Evolutionary conservation across 192 early-diverging fungal species (phyloP), one percentile per base, ranked within the genome.

Genomic region (Gorgonomyces haynaldii): DNA sequence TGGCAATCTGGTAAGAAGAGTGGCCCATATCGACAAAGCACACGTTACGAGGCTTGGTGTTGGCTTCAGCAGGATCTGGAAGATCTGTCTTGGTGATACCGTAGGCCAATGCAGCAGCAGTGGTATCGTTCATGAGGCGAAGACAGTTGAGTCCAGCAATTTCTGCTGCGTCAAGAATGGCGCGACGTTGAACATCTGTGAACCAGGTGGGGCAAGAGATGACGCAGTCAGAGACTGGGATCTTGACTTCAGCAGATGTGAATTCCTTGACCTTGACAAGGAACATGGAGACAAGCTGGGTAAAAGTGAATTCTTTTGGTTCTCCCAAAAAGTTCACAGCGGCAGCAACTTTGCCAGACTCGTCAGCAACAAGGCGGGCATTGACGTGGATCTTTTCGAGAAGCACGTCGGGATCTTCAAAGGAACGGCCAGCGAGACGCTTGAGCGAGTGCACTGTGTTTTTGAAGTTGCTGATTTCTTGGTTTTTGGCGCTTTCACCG

Each of bases 81-180:
- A 98, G 78, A 64, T 98, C 94, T 27, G 74, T 76, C 76, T 92
- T 93, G 61, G 94, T 98, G 67, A 98, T 95, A 65, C 94, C 94
- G 61, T 98, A 98, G 39, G 86, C 94, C 50, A 98, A 82, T 23
- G 94, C 91, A 38, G 82, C 70, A 15, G 91, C 91, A 23, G 91
- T 90, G 52, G 72, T 81, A 57, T 98, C 94, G 73, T 96, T 92
- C 53, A 98, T 69, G 45, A 98, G 64, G 40, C 89, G 78, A 49
- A 98, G 74, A 46, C 79, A 81, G 77, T 92, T 95, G 48, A 98
- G 65, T 4, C 87, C 86, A 16, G 84, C 81, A 43, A 98, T 82
- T 58, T 85, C 73, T 37, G 86, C 74, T 10, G 90, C 94, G 61
- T 88, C 81, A 48, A 86, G 60, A 58, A 98, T 65, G 31, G 89